Evolutionary conservation across 441 rosid genomes (phyloP).

Genomic region (Pelargonium myrrhifolium): DNA sequence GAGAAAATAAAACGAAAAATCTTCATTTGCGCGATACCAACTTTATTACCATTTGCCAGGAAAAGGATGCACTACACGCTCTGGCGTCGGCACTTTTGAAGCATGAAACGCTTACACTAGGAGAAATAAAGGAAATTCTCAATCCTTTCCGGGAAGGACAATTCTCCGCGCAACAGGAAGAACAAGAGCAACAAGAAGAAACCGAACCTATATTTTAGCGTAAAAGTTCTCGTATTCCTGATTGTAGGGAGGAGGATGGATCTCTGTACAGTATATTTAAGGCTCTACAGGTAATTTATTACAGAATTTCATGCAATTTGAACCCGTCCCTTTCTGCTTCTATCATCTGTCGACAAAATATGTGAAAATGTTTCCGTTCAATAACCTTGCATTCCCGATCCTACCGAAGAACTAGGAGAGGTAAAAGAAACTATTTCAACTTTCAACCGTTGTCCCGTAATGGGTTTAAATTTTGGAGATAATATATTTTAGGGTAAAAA

Average conservation of each 20-base stretch:
- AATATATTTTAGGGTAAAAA: too few relatives aligned
- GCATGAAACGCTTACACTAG: slow-evolving; percentile 70
- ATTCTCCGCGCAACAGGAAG: slow-evolving; percentile 52
- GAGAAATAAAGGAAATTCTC: slow-evolving; percentile 75
- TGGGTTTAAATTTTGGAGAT: too few relatives aligned
- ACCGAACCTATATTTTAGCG: slow-evolving; percentile 78
- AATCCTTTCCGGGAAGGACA: slow-evolving; percentile 54
- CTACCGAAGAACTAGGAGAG: too few relatives aligned
- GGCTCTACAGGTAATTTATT: slow-evolving; percentile 38
- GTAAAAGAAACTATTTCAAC: too few relatives aligned
- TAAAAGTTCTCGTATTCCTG: slow-evolving; percentile 21
- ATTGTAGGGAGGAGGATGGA: slow-evolving; percentile 14
- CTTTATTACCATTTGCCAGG: slow-evolving; percentile 36
- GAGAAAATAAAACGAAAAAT: too few relatives aligned
- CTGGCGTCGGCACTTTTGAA: slow-evolving; percentile 87
- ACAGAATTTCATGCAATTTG: too few relatives aligned
- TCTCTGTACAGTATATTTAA: slow-evolving; percentile 40
- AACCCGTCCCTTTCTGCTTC: too few relatives aligned
- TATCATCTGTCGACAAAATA: too few relatives aligned
- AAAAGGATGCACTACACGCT: slow-evolving; percentile 85
- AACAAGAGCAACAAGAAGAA: slow-evolving; percentile 32
- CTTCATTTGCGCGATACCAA: too few relatives aligned
- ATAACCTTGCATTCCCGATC: too few relatives aligned
- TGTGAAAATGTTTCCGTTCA: too few relatives aligned
- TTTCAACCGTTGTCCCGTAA: too few relatives aligned